Evolutionary conservation across 441 rosid genomes (phyloP).

Genomic region (Melastoma candidum): DNA sequence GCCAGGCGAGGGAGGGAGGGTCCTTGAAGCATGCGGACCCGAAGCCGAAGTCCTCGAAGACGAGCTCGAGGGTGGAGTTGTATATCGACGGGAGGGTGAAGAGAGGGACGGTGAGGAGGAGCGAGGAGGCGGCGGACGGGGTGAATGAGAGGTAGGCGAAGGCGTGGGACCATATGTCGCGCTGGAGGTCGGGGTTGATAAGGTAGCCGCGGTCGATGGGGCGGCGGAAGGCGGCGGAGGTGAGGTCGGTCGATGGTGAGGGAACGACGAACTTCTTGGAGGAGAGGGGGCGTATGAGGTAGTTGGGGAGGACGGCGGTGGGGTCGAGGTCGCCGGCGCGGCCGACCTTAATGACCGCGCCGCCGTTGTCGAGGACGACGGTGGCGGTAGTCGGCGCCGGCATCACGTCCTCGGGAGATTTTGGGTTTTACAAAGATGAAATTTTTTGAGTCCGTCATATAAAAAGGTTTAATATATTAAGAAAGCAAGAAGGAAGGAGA

Average conservation of each 20-base stretch:
- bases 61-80: slow-evolving; percentile 72
- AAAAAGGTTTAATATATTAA: no score
- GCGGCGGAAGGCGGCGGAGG: slow-evolving; percentile 88
- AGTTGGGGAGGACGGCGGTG: slow-evolving; percentile 53
- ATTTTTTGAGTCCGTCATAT: no score
- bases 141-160: slow-evolving; percentile 52
- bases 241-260: slow-evolving; percentile 35
- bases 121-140: slow-evolving; percentile 41
- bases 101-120: slow-evolving; percentile 72
- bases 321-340: slow-evolving; percentile 84
- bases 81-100: slow-evolving; percentile 64
- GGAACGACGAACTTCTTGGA: slow-evolving; percentile 58
- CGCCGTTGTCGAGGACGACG: slow-evolving; percentile 11
- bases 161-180: slow-evolving; percentile 84
- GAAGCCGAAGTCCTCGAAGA: slow-evolving; percentile 84
- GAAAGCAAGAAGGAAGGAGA: no score
- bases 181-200: slow-evolving; percentile 75
- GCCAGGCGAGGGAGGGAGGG: slow-evolving; percentile 67
- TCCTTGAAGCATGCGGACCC: slow-evolving; percentile 53
- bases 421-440: no score
- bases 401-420: no score
- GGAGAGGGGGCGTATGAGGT: slow-evolving; percentile 73
- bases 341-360: slow-evolving; percentile 71
- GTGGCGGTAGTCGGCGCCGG: no score
- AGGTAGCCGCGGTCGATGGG: slow-evolving; percentile 95